Evolutionary conservation across 2,329 filamentous ascomycete genomes (phyloP), one percentile per base, ranked within the genome.

Genomic region (Westerdykella ornata): DNA sequence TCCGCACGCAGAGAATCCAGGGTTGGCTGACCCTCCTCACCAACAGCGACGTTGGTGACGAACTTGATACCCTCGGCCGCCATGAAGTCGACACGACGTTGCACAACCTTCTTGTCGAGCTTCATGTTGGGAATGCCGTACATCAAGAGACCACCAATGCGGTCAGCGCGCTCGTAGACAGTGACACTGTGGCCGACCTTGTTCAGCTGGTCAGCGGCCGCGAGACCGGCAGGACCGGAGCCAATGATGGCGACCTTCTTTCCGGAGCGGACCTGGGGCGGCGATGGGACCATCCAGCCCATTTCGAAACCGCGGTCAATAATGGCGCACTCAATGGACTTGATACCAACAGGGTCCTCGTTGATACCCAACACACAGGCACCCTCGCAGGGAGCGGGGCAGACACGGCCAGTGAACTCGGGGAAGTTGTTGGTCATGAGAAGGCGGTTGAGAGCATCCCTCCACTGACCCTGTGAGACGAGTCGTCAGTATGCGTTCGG

Each of bases 91-190:
- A 92, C 88, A 66, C 90, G 85, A 39, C 90, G 85, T 75, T 96
- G 90, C 46, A 97, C 90, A 49, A 96, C 82, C 63, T 88, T 88
- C 78, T 97, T 97, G 73, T 97, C 90, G 32, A 97, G 84, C 75
- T 97, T 97, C 90, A 97, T 97, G 75, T 97, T 97, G 53, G 90
- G 90, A 54, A 97, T 97, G 54, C 90, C 90, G 63, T 97, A 96
- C 90, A 96, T 96, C 59, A 97, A 79, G 41, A 97, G 76, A 67
- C 90, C 90, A 70, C 90, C 90, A 43, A 84, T 73, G 51, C 90
- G 87, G 63, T 97, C 90, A 45, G 88, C 81, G 51, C 90, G 87
- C 76, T 97, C 90, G 61, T 92, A 96, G 14, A 97, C 80, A 11
- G 88, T 95, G 41, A 96, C 88, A 4, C 65, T 72, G 71, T 97